phyloP scores from a whole-genome alignment of 2,329 filamentous ascomycete species.

The Rhinocladiella mackenziei region DNA sequence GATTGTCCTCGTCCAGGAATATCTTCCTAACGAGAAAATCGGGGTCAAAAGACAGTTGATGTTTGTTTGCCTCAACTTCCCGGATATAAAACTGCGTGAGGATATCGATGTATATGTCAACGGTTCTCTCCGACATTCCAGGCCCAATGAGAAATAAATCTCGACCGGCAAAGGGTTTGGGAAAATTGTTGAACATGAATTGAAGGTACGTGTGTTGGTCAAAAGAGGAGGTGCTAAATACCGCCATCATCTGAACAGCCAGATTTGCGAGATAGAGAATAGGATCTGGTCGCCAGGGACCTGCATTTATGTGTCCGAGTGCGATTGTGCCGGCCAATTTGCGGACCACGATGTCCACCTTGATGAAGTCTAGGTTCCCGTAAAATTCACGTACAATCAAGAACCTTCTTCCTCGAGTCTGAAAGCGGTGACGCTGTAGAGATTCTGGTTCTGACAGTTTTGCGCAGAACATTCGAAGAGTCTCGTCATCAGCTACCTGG shows the following conservation, averaged over 20 bases:
- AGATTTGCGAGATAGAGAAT: conserved; percentile 46
- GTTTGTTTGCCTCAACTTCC: conserved; percentile 36
- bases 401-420: conserved; percentile 30
- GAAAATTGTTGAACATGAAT: conserved; percentile 23
- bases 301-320: conserved; percentile 17
- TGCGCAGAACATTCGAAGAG: conserved; percentile 2
- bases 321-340: conserved; percentile 33
- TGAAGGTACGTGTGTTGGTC: conserved; percentile 6
- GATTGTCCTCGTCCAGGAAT: conserved; percentile 39
- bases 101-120: conserved; percentile 50
- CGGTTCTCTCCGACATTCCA: conserved; percentile 37
- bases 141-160: conserved; percentile 35
- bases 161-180: conserved; percentile 7
- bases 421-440: conserved; percentile 29
- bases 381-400: conserved; percentile 31
- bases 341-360: conserved; percentile 31
- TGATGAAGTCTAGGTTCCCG: conserved; percentile 37
- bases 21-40: conserved; percentile 38
- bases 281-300: conserved; percentile 36
- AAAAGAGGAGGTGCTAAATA: conserved; percentile 9
- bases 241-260: conserved; percentile 39
- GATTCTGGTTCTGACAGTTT: conserved; percentile 3
- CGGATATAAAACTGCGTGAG: conserved; percentile 53
- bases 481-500: conserved; percentile 1
- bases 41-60: conserved; percentile 38